Evolutionary conservation across 306 rosid genomes (phyloP).

Genomic region (Glycyrrhiza uralensis): DNA sequence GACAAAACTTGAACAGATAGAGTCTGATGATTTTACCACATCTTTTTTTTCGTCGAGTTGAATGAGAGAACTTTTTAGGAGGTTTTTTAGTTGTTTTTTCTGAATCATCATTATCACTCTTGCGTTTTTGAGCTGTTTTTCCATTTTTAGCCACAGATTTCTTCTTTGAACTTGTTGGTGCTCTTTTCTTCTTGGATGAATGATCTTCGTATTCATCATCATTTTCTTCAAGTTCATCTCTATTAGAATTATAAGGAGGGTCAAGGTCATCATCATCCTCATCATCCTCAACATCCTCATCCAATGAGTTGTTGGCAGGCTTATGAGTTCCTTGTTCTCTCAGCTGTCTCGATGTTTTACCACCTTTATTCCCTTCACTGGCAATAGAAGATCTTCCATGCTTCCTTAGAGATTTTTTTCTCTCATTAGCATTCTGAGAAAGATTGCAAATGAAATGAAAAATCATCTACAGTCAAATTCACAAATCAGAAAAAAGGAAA

Average conservation of each 20-base stretch:
- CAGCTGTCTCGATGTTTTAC: constrained; percentile 41
- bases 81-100: constrained; percentile 36
- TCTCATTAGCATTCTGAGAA: constrained; percentile 37
- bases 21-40: constrained; percentile 43
- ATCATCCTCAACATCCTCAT: constrained; percentile 32
- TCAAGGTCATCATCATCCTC: constrained; percentile 38
- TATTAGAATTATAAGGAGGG: constrained; percentile 32
- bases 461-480: constrained; percentile 1
- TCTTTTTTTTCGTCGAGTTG: constrained; percentile 70
- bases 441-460: constrained; percentile 19
- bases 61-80: constrained; percentile 70
- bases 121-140: constrained; percentile 49
- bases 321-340: constrained; percentile 40
- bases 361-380: constrained; percentile 34
- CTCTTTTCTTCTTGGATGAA: constrained; percentile 42
- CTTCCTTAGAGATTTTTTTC: constrained; percentile 32
- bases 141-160: constrained; percentile 52
- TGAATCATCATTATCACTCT: constrained; percentile 39
- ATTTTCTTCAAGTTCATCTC: constrained; percentile 40
- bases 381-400: constrained; percentile 22
- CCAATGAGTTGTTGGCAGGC: constrained; percentile 37
- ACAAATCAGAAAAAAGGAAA: constrained; percentile 2
- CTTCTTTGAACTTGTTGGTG: constrained; percentile 42
- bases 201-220: constrained; percentile 35
- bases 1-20: not conserved